Base-by-base conservation (phyloP, 2,329 filamentous ascomycete genomes). In the Ophiostoma perfectum region DNA sequence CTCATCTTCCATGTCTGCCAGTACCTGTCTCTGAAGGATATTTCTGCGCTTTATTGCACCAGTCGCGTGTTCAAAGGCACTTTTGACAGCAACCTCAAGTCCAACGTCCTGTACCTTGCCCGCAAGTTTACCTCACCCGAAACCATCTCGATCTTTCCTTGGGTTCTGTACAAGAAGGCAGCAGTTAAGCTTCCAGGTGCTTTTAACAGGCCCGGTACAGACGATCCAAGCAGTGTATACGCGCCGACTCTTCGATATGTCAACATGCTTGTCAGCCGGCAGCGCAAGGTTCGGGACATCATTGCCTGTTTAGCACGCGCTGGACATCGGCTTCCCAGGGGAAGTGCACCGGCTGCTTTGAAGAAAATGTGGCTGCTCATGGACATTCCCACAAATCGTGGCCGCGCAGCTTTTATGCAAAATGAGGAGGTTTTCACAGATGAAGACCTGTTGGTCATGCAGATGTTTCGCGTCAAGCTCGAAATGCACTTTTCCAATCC, bases 361-460 rank as follows among this genome's bases (percentile, higher is more conserved):
- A 81, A 86, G 73, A 90, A 90, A 73, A 79, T 92, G 38, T 94
- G 91, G 91, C 82, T 90, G 66, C 74, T 91, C 45, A 86, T 92
- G 80, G 90, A 93, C 73, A 78, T 88, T 4, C 79, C 84, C 0
- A 86, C 85, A 14, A 88, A 82, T 65, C 73, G 71, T 0, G 79
- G 83, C 14, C 86, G 91, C 0, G 27, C 39, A 12, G 77, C 81
- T 5, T 79, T 79, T 1, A 78, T 89, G 5, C 76, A 92, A 5
- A 80, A 75, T 66, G 67, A 9, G 72, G 74, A 5, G 0, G 80
- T 88, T 64, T 90, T 90, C 82, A 79, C 82, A 9, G 79, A 89
- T 68, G 70, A 75, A 4, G 86, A 91, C 74, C 76, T 95, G 9
- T 84, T 86, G 74, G 81, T 85, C 66, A 81, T 85, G 2, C 84